Base-by-base conservation (phyloP, 805 yeast genomes). In the Candida hungchunana region DNA sequence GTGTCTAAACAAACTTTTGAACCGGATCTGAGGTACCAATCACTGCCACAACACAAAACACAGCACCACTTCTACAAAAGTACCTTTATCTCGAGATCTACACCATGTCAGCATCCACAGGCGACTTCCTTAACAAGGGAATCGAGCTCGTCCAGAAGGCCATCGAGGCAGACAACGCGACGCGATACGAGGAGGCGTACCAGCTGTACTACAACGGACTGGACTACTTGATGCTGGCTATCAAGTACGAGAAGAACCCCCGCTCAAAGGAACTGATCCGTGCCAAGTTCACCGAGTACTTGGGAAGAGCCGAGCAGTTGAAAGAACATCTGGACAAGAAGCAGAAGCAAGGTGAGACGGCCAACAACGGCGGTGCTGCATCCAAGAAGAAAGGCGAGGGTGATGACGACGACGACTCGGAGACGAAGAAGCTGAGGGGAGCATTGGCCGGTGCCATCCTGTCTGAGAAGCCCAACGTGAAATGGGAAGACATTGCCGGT, bases 401-500 rank as follows among this genome's bases (percentile, higher is more conserved):
- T 6, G 75, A 66, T 32, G 79, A 74, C 44, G 87, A 79, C 32
- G 83, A 75, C 42, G 87, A 80, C 48, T 78, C 80, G 13, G 97
- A 90, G 46, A 81, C 86, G 28, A 90, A 90, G 60, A 88, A 89
- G 58, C 66, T 93, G 33, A 70, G 96, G 48, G 88, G 90, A 7
- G 97, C 97, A 0, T 67, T 93, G 35, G 82, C 95, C 0, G 89
- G 95, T 3, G 95, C 97, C 0, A 89, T 93, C 43, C 67, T 93
- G 33, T 73, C 89, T 25, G 97, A 90, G 52, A 89, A 77, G 42
- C 98, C 98, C 16, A 82, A 93, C 54, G 90, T 93, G 19, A 72
- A 74, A 47, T 93, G 98, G 98, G 80, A 76, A 47, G 98, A 93
- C 56, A 82, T 93, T 45, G 98, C 98, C 1, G 98, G 98, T 18